Conservation (phyloP, 208 protist species). For the Endotrypanum monterogeii region DNA sequence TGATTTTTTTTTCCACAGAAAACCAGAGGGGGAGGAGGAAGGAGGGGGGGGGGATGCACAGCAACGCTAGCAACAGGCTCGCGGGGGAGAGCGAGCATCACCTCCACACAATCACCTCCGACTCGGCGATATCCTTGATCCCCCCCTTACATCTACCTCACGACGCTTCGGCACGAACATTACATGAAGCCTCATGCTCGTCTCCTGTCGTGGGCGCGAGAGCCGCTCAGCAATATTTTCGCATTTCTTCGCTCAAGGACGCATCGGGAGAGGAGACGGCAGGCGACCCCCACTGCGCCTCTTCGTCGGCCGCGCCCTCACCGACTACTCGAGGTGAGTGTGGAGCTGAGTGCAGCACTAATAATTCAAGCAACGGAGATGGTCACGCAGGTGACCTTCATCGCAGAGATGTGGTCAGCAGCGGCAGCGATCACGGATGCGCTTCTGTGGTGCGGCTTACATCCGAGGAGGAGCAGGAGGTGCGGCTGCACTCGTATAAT, state of each 20-base stretch:
- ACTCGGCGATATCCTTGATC: background rate
- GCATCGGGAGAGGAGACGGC: background rate
- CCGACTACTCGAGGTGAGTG: background rate
- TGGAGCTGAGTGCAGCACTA: background rate
- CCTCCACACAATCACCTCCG: background rate
- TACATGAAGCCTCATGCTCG: background rate
- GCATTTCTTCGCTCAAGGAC: conserved; percentile 1
- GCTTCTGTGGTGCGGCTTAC: conserved; percentile 18
- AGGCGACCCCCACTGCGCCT: background rate
- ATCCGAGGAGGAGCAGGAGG: conserved; percentile 44
- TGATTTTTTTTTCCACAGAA: background rate
- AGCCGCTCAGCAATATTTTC: conserved; percentile 2
- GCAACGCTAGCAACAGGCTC: background rate
- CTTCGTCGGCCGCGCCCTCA: background rate
- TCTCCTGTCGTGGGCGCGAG: background rate
- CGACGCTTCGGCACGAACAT: background rate
- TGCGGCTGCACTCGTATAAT: conserved; percentile 43
- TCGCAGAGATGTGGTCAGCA: background rate
- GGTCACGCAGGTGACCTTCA: background rate
- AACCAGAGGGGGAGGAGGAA: no score
- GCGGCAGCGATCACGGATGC: background rate
- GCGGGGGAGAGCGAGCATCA: background rate
- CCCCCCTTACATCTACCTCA: background rate
- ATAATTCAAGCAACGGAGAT: background rate
- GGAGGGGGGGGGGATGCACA: background rate